Percentiles rank a stretch among this genome's conserved stretches.
Evolutionary conservation across 805 yeast genomes (phyloP).

Genomic region (Zygoascus biomembranicola): DNA sequence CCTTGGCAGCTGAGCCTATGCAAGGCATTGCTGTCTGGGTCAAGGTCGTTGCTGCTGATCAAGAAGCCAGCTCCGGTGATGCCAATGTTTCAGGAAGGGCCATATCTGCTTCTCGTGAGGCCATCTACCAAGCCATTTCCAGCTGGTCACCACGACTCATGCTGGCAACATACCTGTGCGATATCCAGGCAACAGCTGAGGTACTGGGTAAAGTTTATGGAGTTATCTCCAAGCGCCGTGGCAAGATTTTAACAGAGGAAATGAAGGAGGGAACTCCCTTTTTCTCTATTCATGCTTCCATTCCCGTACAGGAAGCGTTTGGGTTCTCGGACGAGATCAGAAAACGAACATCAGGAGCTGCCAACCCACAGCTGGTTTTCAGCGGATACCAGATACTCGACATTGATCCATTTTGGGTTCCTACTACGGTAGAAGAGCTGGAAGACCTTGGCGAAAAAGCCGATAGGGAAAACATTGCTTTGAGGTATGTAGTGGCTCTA

Average conservation of each 20-base stretch:
- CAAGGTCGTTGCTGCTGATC: slow-evolving; percentile 15
- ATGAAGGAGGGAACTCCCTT: slow-evolving; percentile 98
- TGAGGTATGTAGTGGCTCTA: slow-evolving; percentile 73
- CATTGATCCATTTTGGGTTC: slow-evolving; percentile 98
- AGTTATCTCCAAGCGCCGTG: slow-evolving; percentile 83
- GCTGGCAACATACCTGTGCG: slow-evolving; percentile 91
- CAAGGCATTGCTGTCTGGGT: slow-evolving; percentile 55
- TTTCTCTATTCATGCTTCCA: slow-evolving; percentile 71
- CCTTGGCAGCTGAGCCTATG: slow-evolving; percentile 77
- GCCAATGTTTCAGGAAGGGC: slow-evolving; percentile 48
- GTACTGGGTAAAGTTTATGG: slow-evolving; percentile 93
- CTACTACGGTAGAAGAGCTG: slow-evolving; percentile 91
- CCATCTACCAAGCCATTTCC: slow-evolving; percentile 60
- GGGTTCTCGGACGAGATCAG: slow-evolving; percentile 94
- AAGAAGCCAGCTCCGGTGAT: slow-evolving; percentile 19
- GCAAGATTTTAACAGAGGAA: slow-evolving; percentile 80
- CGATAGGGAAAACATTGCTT: slow-evolving; percentile 85
- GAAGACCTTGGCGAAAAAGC: slow-evolving; percentile 91
- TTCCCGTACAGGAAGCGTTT: slow-evolving; percentile 94
- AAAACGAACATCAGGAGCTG: slow-evolving; percentile 92
- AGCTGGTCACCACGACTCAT: slow-evolving; percentile 84
- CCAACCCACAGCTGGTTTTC: slow-evolving; percentile 90
- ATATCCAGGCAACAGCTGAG: slow-evolving; percentile 90
- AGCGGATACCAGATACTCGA: slow-evolving; percentile 81
- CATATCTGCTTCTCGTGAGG: slow-evolving; percentile 62